A percentile compares a stretch with the other conserved stretches of the same genome.
These are phyloP conservation scores for Colletotrichum kahawae DNA, from an alignment of 2,329 filamentous ascomycete genomes.

Conservation along the genomic window DNA sequence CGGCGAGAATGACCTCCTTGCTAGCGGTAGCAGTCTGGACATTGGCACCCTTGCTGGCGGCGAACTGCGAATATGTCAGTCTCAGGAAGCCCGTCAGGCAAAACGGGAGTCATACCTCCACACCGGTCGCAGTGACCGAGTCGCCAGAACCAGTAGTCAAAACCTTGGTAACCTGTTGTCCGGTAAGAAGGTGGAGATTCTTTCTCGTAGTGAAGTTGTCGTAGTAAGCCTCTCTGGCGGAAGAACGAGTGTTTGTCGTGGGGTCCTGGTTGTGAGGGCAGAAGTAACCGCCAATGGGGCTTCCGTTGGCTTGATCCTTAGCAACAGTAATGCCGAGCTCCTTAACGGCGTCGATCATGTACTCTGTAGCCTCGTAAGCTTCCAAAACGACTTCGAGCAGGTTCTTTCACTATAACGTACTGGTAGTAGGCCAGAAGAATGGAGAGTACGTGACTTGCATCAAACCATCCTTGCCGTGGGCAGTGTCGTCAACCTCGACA, in stretches of 20 bases:
- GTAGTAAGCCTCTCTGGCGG: conserved; percentile 32
- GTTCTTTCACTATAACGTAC: not conserved
- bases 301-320: conserved; percentile 20
- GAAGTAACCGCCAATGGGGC: conserved; percentile 25
- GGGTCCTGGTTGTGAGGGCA: conserved; percentile 28
- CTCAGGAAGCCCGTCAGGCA: not conserved
- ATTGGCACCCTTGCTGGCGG: not conserved
- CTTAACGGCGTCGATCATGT: conserved; percentile 23
- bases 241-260: conserved; percentile 29
- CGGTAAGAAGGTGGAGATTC: conserved; percentile 33
- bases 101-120: conserved; percentile 11
- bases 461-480: conserved; percentile 30
- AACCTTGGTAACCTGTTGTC: conserved; percentile 31
- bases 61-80: not conserved
- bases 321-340: conserved; percentile 23
- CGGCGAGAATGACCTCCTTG: conserved; percentile 47
- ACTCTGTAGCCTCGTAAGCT: conserved; percentile 3
- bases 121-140: conserved; percentile 19
- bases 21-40: conserved; percentile 6
- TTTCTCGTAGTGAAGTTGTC: conserved; percentile 24
- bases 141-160: conserved; percentile 4
- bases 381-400: not conserved
- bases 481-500: conserved; percentile 29
- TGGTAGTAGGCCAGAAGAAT: conserved; percentile 35
- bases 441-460: conserved; percentile 33